Evolutionary conservation across 208 protist genomes (phyloP).

Genomic region (Sergeia podlipaevii): DNA sequence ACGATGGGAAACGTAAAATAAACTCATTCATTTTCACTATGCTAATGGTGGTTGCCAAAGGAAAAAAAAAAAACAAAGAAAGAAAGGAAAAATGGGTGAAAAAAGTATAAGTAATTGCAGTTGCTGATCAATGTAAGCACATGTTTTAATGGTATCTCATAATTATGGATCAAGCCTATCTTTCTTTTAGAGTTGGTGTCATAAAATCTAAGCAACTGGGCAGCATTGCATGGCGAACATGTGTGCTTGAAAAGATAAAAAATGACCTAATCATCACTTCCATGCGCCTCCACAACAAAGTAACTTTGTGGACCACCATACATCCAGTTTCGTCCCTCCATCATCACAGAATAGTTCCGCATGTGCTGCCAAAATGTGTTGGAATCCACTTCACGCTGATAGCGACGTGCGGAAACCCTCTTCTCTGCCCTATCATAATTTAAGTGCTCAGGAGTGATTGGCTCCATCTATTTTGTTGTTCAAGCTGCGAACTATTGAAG

Average conservation of each 20-base stretch:
- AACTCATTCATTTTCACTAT: slow-evolving; percentile 17
- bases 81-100: slow-evolving; percentile 8
- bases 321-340: slow-evolving; percentile 30
- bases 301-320: slow-evolving; percentile 24
- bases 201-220: too few species aligned
- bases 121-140: not conserved
- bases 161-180: too few species aligned
- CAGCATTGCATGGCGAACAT: too few species aligned
- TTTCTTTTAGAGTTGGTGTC: too few species aligned
- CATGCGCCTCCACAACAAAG: too few species aligned
- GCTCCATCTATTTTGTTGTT: too few species aligned
- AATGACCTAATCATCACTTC: too few species aligned
- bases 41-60: not conserved
- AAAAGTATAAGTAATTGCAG: not conserved
- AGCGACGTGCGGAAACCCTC: too few species aligned
- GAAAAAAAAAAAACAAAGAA: slow-evolving; percentile 10
- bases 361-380: slow-evolving; percentile 18
- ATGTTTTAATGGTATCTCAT: slow-evolving; percentile 1
- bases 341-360: slow-evolving; percentile 18
- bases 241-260: too few species aligned
- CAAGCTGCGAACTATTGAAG: not conserved
- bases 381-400: too few species aligned
- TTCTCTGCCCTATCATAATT: too few species aligned
- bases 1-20: slow-evolving; percentile 39
- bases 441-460: too few species aligned